Conservation (phyloP, 1,139 yeast genomes). For the Geotrichum candidum region DNA sequence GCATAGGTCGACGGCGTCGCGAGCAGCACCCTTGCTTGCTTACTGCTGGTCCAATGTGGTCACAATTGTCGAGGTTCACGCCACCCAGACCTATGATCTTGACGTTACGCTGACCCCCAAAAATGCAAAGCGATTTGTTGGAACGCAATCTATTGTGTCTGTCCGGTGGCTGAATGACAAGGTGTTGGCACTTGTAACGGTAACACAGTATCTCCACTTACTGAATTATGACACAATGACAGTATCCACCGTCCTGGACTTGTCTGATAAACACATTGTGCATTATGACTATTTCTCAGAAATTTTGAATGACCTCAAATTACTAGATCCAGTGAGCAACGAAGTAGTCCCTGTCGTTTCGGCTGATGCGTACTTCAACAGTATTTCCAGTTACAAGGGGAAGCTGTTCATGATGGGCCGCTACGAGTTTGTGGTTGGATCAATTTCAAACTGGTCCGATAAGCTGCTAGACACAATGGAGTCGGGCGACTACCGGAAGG, state of each 20-base stretch:
- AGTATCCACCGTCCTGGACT: slow-evolving; percentile 40
- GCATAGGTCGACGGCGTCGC: slow-evolving; percentile 43
- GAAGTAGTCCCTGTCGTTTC: slow-evolving; percentile 25
- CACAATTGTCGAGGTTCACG: slow-evolving; percentile 46
- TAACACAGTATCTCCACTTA: slow-evolving; percentile 43
- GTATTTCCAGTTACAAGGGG: slow-evolving; percentile 41
- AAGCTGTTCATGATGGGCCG: slow-evolving; percentile 47
- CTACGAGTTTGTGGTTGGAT: slow-evolving; percentile 50
- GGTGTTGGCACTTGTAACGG: slow-evolving; percentile 35
- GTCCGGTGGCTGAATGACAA: slow-evolving; percentile 57
- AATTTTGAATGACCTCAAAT: slow-evolving; percentile 25
- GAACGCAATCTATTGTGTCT: slow-evolving; percentile 45
- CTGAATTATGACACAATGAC: slow-evolving; percentile 39
- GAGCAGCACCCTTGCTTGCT: slow-evolving; percentile 48
- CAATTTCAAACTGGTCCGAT: slow-evolving; percentile 71
- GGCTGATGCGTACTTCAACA: slow-evolving; percentile 35
- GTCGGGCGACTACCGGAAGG: slow-evolving; percentile 45
- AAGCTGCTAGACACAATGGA: slow-evolving; percentile 46
- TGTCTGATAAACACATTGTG: slow-evolving; percentile 42
- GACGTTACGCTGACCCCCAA: slow-evolving; percentile 35
- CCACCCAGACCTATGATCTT: not conserved
- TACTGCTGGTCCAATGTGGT: slow-evolving; percentile 60
- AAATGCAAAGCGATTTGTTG: slow-evolving; percentile 43
- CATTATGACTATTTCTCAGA: slow-evolving; percentile 37
- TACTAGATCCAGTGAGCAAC: slow-evolving; percentile 19